phyloP scores from a whole-genome alignment of 2,329 filamentous ascomycete genomes.

The Colletotrichum orbiculare region DNA sequence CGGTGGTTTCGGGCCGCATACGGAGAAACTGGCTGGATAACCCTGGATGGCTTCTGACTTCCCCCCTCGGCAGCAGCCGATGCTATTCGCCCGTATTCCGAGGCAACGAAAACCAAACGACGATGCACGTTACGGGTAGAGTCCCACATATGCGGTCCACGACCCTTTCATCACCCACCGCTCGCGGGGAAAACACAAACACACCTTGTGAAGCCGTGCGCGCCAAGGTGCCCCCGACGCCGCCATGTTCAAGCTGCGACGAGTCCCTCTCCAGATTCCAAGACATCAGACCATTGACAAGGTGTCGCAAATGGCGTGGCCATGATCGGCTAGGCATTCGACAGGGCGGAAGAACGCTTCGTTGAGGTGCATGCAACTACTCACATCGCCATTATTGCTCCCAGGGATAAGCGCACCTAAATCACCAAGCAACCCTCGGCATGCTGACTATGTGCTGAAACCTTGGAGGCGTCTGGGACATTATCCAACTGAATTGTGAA shows the following conservation, averaged over 20 bases:
- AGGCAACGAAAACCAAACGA: neutral
- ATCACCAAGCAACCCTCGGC: constrained; percentile 2
- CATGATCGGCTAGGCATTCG: neutral
- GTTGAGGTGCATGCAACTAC: no score
- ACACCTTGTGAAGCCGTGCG: neutral
- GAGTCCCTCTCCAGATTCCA: neutral
- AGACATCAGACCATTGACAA: neutral
- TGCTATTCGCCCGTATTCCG: constrained; percentile 4
- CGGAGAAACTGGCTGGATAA: neutral
- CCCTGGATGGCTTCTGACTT: neutral
- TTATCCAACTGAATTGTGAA: neutral
- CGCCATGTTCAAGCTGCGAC: neutral
- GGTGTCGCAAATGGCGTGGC: neutral
- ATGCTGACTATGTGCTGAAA: neutral
- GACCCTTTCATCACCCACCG: neutral
- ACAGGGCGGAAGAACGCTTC: neutral
- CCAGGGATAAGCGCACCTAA: constrained; percentile 6
- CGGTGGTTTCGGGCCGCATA: no score
- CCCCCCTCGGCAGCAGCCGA: constrained; percentile 17
- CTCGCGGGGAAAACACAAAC: neutral
- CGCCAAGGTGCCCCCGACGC: neutral
- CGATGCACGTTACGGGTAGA: constrained; percentile 9
- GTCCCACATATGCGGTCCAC: neutral
- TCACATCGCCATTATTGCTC: neutral
- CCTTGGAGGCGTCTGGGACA: neutral